Evolutionary conservation across 2,329 filamentous ascomycete genomes (phyloP).

Genomic region (Trichoderma endophyticum): DNA sequence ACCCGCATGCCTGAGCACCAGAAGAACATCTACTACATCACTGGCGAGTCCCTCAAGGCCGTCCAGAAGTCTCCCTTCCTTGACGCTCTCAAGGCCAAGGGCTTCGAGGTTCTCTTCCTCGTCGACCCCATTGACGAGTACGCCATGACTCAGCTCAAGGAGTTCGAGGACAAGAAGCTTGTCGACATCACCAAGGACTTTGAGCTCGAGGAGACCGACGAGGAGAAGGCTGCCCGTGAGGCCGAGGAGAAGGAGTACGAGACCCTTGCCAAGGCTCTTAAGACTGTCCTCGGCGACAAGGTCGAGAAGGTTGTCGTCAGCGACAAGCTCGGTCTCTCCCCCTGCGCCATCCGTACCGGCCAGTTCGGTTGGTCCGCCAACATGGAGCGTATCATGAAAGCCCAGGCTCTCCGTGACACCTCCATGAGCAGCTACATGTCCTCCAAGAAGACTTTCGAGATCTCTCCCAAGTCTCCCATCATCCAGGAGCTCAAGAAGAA

Average conservation of each 20-base stretch:
- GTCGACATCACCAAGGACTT: conserved; percentile 99
- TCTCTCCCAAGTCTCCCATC: conserved; percentile 97
- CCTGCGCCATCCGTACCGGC: conserved; percentile 97
- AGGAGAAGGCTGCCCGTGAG: conserved; percentile 97
- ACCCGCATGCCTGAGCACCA: conserved; percentile 99
- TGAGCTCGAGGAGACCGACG: conserved; percentile 98
- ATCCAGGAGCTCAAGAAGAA: conserved; percentile 99
- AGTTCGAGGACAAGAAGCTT: conserved; percentile 99
- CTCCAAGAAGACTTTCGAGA: conserved; percentile 99
- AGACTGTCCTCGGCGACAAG: conserved; percentile 99
- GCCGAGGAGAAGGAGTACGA: conserved; percentile 98
- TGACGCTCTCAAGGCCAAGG: conserved; percentile 97
- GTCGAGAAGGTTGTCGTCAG: conserved; percentile 99
- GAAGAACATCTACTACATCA: conserved; percentile 99
- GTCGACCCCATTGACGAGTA: conserved; percentile 99
- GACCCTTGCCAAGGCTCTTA: conserved; percentile 88
- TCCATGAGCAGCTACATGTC: conserved; percentile 99
- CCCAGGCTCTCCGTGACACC: conserved; percentile 98
- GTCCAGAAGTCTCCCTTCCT: conserved; percentile 98
- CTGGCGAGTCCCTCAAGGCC: conserved; percentile 97
- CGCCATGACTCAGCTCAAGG: conserved; percentile 99
- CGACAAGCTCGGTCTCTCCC: conserved; percentile 91
- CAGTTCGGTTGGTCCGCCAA: conserved; percentile 99
- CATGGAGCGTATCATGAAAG: conserved; percentile 99
- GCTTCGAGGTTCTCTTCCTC: conserved; percentile 98